phyloP scores from a whole-genome alignment of 352 stramenopile species.

The Phytopythium ostracodes region DNA sequence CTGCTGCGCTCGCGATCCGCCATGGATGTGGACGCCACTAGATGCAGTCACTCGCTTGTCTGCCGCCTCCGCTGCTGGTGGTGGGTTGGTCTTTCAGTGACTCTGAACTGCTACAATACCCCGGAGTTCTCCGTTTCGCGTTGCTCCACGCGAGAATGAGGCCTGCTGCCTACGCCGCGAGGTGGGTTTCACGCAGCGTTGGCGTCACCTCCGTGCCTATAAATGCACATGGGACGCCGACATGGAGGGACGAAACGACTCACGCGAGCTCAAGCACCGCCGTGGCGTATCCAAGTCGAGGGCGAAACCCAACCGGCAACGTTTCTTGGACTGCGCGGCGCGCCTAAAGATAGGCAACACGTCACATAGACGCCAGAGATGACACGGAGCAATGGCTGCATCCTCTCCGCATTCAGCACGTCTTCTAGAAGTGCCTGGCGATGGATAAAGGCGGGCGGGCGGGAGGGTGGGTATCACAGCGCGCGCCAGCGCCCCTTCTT shows the following conservation, averaged over 20 bases:
- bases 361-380: no score
- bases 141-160: neutral
- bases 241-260: neutral
- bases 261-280: neutral
- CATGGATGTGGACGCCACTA: neutral
- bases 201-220: neutral
- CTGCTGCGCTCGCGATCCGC: conserved; percentile 18
- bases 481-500: neutral
- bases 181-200: neutral
- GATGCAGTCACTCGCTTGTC: no score
- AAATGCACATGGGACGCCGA: neutral
- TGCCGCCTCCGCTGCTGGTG: no score
- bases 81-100: neutral
- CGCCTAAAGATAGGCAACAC: neutral
- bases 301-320: neutral
- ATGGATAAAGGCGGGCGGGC: no score
- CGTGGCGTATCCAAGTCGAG: neutral
- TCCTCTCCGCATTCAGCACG: no score
- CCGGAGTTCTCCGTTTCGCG: neutral
- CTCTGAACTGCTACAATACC: neutral
- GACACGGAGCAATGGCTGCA: no score
- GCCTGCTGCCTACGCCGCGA: neutral
- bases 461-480: neutral
- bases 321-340: no score
- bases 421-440: neutral